Evolutionary conservation across 2,329 filamentous ascomycete species (phyloP), one percentile per base, ranked within the genome.

Genomic region (Trichoderma breve): DNA sequence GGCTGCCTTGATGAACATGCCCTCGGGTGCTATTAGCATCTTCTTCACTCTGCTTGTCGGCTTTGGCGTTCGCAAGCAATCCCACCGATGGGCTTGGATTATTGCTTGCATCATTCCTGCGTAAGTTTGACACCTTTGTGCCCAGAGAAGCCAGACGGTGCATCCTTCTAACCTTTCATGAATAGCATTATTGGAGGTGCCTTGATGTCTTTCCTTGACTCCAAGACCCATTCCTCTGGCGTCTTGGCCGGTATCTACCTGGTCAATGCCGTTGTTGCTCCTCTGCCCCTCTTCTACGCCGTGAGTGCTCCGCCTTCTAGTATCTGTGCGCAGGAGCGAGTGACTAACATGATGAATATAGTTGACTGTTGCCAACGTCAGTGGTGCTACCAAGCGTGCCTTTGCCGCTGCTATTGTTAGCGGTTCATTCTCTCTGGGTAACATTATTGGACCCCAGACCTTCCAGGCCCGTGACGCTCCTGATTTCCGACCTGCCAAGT

Each of bases 401-500:
- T 85, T 86, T 65, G 85, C 85, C 3, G 82, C 83, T 11, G 84
- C 85, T 21, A 77, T 86, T 65, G 81, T 88, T 74, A 84, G 83
- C 63, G 84, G 84, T 30, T 83, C 83, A 21, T 88, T 87, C 76
- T 85, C 85, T 0, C 77, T 87, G 5, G 86, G 86, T 18, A 89
- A 87, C 76, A 86, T 88, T 70, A 88, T 89, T 73, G 86, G 87
- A 0, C 87, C 87, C 0, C 85, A 88, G 76, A 88, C 86, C 3
- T 88, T 89, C 80, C 85, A 85, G 74, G 81, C 81, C 3, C 80
- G 80, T 53, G 86, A 89, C 72, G 85, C 83, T 0, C 87, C 87
- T 1, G 80, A 85, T 3, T 88, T 86, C 74, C 82, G 83, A 14
- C 86, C 85, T 0, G 87, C 86, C 18, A 87, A 88, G 76, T 83